Conservation (phyloP, 1,284 basidiomycete species). For the Trichosporon faecale region DNA sequence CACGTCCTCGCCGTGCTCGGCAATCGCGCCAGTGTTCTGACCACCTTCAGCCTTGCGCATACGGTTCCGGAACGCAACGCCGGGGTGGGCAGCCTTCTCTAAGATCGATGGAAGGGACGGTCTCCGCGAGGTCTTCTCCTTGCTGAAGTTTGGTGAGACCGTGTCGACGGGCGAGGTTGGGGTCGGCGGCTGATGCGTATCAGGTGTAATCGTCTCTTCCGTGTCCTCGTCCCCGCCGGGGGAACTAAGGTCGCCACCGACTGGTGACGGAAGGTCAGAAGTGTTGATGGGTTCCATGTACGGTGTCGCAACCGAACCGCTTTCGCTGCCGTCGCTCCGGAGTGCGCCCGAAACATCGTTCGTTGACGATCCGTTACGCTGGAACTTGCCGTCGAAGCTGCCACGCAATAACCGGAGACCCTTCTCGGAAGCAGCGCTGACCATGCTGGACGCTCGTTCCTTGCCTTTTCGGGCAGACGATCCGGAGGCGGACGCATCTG, state of each 20-base stretch:
- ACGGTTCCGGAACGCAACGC: conserved; percentile 38
- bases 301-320: neutral
- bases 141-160: neutral
- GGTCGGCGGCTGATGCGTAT: neutral
- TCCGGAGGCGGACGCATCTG: neutral
- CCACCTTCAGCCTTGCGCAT: conserved; percentile 26
- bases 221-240: conserved; percentile 19
- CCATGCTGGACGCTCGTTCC: conserved; percentile 38
- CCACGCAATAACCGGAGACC: conserved; percentile 15
- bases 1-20: neutral
- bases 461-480: conserved; percentile 36
- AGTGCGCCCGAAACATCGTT: conserved; percentile 16
- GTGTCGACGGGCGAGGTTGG: neutral
- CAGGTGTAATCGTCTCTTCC: neutral
- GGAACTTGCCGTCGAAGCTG: conserved; percentile 22
- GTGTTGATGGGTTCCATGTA: neutral
- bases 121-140: conserved; percentile 34
- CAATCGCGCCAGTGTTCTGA: conserved; percentile 13
- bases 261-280: neutral
- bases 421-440: conserved; percentile 35
- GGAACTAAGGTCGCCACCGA: conserved; percentile 13
- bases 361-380: conserved; percentile 29
- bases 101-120: conserved; percentile 52
- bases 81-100: conserved; percentile 48
- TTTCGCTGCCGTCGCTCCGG: conserved; percentile 8